Evolutionary conservation across 2,329 filamentous ascomycete genomes (phyloP), one percentile per base, ranked within the genome.

Genomic region (Xylariales sp.): DNA sequence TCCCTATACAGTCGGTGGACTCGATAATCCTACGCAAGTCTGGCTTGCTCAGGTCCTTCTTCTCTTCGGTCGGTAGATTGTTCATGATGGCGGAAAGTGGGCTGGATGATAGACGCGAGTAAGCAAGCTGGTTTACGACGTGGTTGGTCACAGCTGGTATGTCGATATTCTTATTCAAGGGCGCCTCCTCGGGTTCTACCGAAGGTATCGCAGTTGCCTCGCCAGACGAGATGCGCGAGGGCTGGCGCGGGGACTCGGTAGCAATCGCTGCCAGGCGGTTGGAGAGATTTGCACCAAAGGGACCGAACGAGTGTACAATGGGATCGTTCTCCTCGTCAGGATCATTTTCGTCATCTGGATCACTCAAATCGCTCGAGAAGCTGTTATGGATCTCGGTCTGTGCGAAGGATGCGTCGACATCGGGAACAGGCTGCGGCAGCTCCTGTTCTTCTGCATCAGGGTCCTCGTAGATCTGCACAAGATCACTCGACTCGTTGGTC

Each of bases 281-380:
- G n/a, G 91, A 80, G 27, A 95, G 73, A 58, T 95, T 88, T 40
- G 86, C 86, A 31, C 88, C 89, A 56, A 87, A 95, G 1, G 89
- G 88, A 12, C 89, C 90, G 51, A 96, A 96, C 0, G 90, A 95
- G 62, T 93, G 87, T 14, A 96, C 73, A 41, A 95, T 82, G 3
- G 90, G 90, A 52, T 97, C 93, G 49, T 96, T 96, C 64, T 97
- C 91, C 68, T 96, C 90, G 53, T 91, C 85, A 1, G 86, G 83
- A 48, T 95, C 81, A 38, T 87, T 83, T 14, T 89, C 81, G 14
- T 84, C 81, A 4, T 67, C 60, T 40, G 64, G 64, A 21, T 76
- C 73, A 48, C 73, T 77, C 19, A 76, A 63, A 38, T 80, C 78
- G 56, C 76, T 81, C 6, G 71, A 74, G 58, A 76, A 78, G 54